phyloP scores from a whole-genome alignment of 768 basidiomycete genomes.

The Xanthoconium stramineum region DNA sequence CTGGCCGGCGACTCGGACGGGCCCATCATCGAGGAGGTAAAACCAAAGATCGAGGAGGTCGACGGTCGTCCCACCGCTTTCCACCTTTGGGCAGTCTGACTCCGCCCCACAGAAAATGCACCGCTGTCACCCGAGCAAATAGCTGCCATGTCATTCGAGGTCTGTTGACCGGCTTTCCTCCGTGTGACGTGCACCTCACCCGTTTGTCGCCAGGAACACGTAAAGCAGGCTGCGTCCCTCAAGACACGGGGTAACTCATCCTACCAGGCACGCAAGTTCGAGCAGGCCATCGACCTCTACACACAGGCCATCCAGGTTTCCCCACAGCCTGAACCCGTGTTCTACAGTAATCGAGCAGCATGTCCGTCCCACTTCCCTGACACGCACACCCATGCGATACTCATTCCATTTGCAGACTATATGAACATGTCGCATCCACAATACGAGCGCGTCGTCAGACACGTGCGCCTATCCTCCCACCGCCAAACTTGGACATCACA shows the following conservation, averaged over 20 bases:
- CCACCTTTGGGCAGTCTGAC: neutral
- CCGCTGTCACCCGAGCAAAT: no score
- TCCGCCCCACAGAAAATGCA: no score
- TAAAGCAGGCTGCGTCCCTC: no score
- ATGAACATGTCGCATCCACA: slow-evolving; percentile 87
- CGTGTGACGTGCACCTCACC: no score
- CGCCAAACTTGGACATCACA: no score
- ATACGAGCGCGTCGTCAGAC: slow-evolving; percentile 79
- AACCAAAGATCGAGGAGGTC: slow-evolving; percentile 40
- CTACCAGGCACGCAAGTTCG: slow-evolving; percentile 61
- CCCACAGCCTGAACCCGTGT: slow-evolving; percentile 75
- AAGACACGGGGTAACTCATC: slow-evolving; percentile 69
- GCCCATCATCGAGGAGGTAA: slow-evolving; percentile 78
- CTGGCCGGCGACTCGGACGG: slow-evolving; percentile 56
- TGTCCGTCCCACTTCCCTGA: slow-evolving; percentile 24
- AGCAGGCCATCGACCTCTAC: slow-evolving; percentile 60
- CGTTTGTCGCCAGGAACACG: no score
- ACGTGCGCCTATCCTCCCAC: no score
- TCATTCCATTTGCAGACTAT: slow-evolving; percentile 55
- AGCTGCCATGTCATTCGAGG: no score
- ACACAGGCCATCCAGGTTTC: slow-evolving; percentile 75
- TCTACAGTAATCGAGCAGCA: no score
- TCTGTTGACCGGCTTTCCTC: no score
- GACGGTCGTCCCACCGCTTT: slow-evolving; percentile 25
- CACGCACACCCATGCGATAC: neutral